Percentiles rank a stretch among this genome's conserved stretches.
These are phyloP conservation scores for Pisolithus thermaeus DNA, from an alignment of 1,284 basidiomycete species.

Conservation along the genomic window DNA sequence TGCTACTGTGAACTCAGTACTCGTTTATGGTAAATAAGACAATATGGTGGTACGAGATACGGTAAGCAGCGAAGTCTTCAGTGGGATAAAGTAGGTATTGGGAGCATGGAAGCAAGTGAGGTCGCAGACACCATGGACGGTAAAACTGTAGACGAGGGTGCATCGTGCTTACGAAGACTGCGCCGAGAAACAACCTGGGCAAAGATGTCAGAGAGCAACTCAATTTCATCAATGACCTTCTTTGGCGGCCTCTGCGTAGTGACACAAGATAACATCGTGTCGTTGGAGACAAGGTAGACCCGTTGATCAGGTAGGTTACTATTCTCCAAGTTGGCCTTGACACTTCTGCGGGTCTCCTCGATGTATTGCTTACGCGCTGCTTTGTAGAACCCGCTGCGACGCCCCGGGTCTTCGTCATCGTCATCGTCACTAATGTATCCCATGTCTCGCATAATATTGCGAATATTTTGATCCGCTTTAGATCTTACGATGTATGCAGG, in stretches of 20 bases:
- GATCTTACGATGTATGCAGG: slow-evolving; percentile 32
- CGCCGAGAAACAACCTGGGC: too few relatives aligned
- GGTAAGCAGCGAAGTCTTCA: too few relatives aligned
- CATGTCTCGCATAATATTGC: slow-evolving; percentile 26
- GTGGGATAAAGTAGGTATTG: too few relatives aligned
- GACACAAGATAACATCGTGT: slow-evolving; percentile 2
- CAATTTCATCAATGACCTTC: too few relatives aligned
- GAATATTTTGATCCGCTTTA: slow-evolving; percentile 30
- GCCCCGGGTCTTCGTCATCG: slow-evolving; percentile 5
- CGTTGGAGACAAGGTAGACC: slow-evolving; percentile 17
- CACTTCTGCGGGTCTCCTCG: slow-evolving; percentile 10
- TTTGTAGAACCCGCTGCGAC: slow-evolving; percentile 7
- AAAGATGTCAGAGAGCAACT: too few relatives aligned
- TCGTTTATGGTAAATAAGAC: too few relatives aligned
- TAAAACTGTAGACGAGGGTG: too few relatives aligned
- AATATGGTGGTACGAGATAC: too few relatives aligned
- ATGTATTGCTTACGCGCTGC: slow-evolving; percentile 5
- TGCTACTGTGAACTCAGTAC: too few relatives aligned
- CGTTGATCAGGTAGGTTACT: slow-evolving; percentile 12
- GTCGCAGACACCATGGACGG: too few relatives aligned
- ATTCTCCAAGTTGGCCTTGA: slow-evolving; percentile 10
- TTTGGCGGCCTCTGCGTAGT: background rate
- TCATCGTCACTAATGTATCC: slow-evolving; percentile 23
- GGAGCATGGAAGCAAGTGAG: too few relatives aligned
- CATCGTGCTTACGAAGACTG: too few relatives aligned